A percentile compares a stretch with the other conserved stretches of the same genome.
These are phyloP conservation scores for Cutaneotrichosporon sp. DNA, from an alignment of 1,284 basidiomycete species.

Conservation along the genomic window DNA sequence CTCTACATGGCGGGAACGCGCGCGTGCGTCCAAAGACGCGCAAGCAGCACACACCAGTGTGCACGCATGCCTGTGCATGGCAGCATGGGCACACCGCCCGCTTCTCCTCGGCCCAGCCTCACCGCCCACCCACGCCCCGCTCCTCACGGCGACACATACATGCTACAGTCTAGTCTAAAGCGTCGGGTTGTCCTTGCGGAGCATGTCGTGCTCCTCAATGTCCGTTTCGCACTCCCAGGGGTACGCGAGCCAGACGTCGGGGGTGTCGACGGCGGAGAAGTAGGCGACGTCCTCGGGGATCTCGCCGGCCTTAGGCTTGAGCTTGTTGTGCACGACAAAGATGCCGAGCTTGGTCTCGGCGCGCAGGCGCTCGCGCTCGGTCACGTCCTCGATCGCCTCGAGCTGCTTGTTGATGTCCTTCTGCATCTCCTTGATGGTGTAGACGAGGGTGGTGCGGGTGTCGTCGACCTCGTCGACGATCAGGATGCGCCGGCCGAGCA, in stretches of 20 bases:
- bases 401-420: conserved; percentile 81
- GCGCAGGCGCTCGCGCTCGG: conserved; percentile 68
- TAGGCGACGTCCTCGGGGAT: conserved; percentile 60
- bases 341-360: conserved; percentile 73
- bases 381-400: conserved; percentile 60
- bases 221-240: conserved; percentile 52
- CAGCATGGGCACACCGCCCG: too few species aligned
- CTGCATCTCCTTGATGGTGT: conserved; percentile 80
- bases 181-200: conserved; percentile 38
- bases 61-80: too few species aligned
- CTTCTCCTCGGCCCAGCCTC: too few species aligned
- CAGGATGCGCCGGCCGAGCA: conserved; percentile 75
- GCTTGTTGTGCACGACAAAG: conserved; percentile 95
- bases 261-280: conserved; percentile 54
- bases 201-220: conserved; percentile 49
- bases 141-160: conserved; percentile 4
- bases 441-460: conserved; percentile 86
- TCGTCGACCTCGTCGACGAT: conserved; percentile 95
- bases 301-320: conserved; percentile 75
- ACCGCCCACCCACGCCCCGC: background rate
- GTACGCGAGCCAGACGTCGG: conserved; percentile 55
- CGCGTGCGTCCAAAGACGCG: too few species aligned
- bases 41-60: too few species aligned
- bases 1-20: too few species aligned
- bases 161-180: conserved; percentile 6